phyloP scores from a whole-genome alignment of 2,329 filamentous ascomycete genomes.

The Blastomyces emzantsi region DNA sequence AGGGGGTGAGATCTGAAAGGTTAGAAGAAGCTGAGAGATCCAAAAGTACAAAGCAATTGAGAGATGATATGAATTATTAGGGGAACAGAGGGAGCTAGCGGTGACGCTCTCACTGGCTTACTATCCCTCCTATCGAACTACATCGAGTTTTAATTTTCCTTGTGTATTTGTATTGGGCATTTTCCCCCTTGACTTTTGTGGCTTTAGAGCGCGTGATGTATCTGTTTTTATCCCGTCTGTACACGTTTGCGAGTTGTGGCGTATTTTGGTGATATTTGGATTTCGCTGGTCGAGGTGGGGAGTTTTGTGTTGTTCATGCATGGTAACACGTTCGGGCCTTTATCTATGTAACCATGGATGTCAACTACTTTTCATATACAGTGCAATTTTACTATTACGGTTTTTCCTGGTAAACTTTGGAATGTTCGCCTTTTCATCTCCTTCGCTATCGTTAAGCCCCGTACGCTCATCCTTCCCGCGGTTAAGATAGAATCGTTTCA shows the following conservation, averaged over 20 bases:
- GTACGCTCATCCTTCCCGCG: no score
- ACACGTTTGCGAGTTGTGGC: slow-evolving; percentile 1
- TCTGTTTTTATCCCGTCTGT: not conserved
- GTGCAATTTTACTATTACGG: not conserved
- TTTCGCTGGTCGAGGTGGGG: not conserved
- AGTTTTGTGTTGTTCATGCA: no score
- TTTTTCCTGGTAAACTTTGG: no score
- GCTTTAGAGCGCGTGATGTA: not conserved
- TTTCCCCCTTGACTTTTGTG: not conserved
- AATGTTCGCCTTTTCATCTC: no score
- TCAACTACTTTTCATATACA: not conserved
- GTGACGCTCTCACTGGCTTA: not conserved
- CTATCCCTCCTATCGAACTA: not conserved
- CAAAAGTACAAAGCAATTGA: not conserved
- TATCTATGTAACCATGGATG: not conserved
- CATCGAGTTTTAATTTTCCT: not conserved
- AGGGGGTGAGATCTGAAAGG: not conserved
- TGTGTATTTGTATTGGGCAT: not conserved
- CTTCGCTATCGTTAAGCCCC: no score
- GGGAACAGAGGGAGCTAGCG: not conserved
- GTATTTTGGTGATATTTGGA: not conserved
- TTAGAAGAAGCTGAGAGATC: not conserved
- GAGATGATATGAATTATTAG: not conserved
- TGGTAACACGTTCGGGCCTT: not conserved
- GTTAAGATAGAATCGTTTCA: no score